phyloP scores from a whole-genome alignment of 805 yeast species.

The Metschnikowia arizonensis region DNA sequence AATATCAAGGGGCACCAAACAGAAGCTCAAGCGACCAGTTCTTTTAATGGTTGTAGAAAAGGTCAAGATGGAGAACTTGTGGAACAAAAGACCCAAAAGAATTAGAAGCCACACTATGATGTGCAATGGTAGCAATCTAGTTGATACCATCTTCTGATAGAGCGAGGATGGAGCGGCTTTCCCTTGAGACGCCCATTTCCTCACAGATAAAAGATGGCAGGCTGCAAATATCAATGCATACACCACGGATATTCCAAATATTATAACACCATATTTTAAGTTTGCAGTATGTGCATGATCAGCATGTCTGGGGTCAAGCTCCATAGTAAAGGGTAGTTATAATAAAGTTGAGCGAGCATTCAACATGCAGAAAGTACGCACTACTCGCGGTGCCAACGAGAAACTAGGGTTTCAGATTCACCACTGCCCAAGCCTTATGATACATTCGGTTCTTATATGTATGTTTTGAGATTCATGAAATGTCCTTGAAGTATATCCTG shows the following conservation, averaged over 20 bases:
- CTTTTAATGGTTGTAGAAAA: conserved; percentile 45
- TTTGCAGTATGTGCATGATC: conserved; percentile 50
- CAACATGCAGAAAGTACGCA: conserved; percentile 1
- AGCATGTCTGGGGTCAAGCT: conserved; percentile 41
- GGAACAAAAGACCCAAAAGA: conserved; percentile 26
- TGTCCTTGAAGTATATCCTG: not conserved
- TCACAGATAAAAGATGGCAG: conserved; percentile 28
- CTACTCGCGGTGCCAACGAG: conserved; percentile 3
- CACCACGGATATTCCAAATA: conserved; percentile 39
- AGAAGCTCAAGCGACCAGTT: conserved; percentile 58
- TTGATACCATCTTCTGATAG: conserved; percentile 25
- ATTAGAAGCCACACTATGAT: conserved; percentile 34
- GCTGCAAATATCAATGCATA: conserved; percentile 37
- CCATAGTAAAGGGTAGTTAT: conserved; percentile 2
- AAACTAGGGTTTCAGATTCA: not conserved
- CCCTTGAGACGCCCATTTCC: conserved; percentile 37
- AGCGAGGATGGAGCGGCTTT: conserved; percentile 23
- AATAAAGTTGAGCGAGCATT: not conserved
- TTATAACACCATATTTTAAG: conserved; percentile 55
- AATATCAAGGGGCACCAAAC: conserved; percentile 54
- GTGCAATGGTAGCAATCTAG: conserved; percentile 30
- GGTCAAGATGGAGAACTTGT: conserved; percentile 31
- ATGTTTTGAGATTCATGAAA: conserved; percentile 27
- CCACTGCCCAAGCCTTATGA: conserved; percentile 48
- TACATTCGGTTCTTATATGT: conserved; percentile 82